A percentile compares a stretch with the other conserved stretches of the same genome.
Evolutionary conservation across 768 basidiomycete genomes (phyloP).

Genomic region (Psilocybe azurescens): DNA sequence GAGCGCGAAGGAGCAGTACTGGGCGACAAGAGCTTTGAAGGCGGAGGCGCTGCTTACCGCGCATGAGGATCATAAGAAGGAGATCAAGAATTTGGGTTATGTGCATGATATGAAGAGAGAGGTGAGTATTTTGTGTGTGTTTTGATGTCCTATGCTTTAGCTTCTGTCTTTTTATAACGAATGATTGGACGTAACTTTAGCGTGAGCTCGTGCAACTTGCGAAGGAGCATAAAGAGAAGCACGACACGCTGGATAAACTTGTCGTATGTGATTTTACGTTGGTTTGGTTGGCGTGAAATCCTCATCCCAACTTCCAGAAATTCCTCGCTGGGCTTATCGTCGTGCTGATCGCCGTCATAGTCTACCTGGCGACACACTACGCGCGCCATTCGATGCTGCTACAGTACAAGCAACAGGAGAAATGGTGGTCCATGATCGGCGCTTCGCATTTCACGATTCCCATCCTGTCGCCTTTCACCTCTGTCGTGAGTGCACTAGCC

Average conservation of each 20-base stretch:
- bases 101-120: slow-evolving; percentile 50
- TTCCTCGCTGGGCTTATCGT: slow-evolving; percentile 39
- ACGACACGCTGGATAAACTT: slow-evolving; percentile 53
- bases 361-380: slow-evolving; percentile 38
- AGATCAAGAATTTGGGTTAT: slow-evolving; percentile 47
- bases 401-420: slow-evolving; percentile 24
- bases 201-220: slow-evolving; percentile 45
- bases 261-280: slow-evolving; percentile 39
- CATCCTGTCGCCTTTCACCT: slow-evolving; percentile 78
- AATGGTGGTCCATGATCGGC: slow-evolving; percentile 34
- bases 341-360: slow-evolving; percentile 39
- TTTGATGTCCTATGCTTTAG: neutral
- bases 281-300: too few species aligned
- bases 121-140: slow-evolving; percentile 36
- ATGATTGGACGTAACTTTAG: slow-evolving; percentile 31
- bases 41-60: slow-evolving; percentile 67
- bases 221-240: slow-evolving; percentile 50
- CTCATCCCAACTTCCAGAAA: slow-evolving; percentile 24
- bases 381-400: slow-evolving; percentile 27
- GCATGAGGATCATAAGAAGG: slow-evolving; percentile 51
- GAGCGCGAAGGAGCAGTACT: slow-evolving; percentile 57
- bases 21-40: slow-evolving; percentile 68
- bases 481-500: slow-evolving; percentile 56
- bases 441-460: slow-evolving; percentile 79
- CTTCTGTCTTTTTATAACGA: too few species aligned